Conservation (phyloP, 106 monocot species). For the Triglochin maritima region DNA sequence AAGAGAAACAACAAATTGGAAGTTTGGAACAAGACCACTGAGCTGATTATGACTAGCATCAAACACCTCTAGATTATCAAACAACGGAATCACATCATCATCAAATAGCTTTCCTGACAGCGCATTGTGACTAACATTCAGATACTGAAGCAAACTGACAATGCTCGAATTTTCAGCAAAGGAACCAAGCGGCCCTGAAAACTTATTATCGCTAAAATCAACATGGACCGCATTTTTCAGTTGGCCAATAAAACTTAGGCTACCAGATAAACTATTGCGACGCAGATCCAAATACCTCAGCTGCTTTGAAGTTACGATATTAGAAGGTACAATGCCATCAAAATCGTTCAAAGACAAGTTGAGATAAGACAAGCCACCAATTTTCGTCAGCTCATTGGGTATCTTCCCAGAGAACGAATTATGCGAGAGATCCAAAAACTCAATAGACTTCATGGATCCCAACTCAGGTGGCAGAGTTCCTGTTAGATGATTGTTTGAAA, state of each 20-base stretch:
- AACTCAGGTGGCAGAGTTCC: slow-evolving; percentile 33
- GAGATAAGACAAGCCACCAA: slow-evolving; percentile 32
- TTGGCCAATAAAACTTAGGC: slow-evolving; percentile 30
- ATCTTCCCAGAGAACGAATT: slow-evolving; percentile 48
- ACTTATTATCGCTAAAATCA: slow-evolving; percentile 56
- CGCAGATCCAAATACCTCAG: slow-evolving; percentile 48
- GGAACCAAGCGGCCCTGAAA: slow-evolving; percentile 36
- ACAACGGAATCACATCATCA: slow-evolving; percentile 32
- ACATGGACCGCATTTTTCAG: slow-evolving; percentile 28
- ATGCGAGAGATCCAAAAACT: slow-evolving; percentile 39
- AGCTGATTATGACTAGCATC: slow-evolving; percentile 63
- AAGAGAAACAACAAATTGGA: slow-evolving; percentile 58
- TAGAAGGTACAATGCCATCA: slow-evolving; percentile 27
- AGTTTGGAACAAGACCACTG: slow-evolving; percentile 42
- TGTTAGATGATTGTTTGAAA: slow-evolving; percentile 43
- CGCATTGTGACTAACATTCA: slow-evolving; percentile 60
- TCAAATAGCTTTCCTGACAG: slow-evolving; percentile 51
- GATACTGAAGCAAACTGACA: slow-evolving; percentile 27
- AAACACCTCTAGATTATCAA: slow-evolving; percentile 66
- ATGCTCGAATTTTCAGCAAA: slow-evolving; percentile 38
- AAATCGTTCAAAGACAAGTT: slow-evolving; percentile 56
- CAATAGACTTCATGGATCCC: slow-evolving; percentile 24
- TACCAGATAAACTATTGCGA: slow-evolving; percentile 38
- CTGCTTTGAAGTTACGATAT: slow-evolving; percentile 32
- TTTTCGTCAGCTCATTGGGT: slow-evolving; percentile 32